These are phyloP conservation scores for Styphnolobium japonicum DNA, from an alignment of 306 rosid species.

Conservation along the genomic window DNA sequence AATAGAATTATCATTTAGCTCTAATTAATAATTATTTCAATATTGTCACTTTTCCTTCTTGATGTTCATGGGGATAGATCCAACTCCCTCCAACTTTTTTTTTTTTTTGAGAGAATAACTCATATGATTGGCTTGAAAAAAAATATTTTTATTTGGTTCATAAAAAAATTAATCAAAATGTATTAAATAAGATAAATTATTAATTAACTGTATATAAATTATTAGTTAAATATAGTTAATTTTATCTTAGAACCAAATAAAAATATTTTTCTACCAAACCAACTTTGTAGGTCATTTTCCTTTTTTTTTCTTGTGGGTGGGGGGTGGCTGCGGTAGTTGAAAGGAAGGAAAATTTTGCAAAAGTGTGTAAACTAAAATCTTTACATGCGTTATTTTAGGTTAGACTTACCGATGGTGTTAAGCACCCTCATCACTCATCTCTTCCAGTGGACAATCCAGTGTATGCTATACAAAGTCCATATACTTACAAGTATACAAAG, in stretches of 20 bases:
- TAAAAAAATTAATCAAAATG: too few relatives aligned
- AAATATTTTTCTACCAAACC: too few relatives aligned
- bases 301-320: too few relatives aligned
- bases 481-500: constrained; percentile 38
- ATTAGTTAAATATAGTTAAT: too few relatives aligned
- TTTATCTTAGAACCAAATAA: too few relatives aligned
- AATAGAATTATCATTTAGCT: background rate
- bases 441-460: constrained; percentile 17
- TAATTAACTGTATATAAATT: too few relatives aligned
- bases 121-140: too few relatives aligned
- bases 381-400: constrained; percentile 20
- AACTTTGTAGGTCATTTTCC: too few relatives aligned
- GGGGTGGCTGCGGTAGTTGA: background rate
- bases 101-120: too few relatives aligned
- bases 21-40: background rate
- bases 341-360: background rate
- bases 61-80: background rate
- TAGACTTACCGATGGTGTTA: constrained; percentile 20
- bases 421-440: constrained; percentile 22
- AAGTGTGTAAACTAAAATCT: constrained; percentile 8
- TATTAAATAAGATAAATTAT: too few relatives aligned
- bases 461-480: constrained; percentile 38
- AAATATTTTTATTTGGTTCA: too few relatives aligned
- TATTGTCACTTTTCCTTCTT: background rate
- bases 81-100: too few relatives aligned